Evolutionary conservation across 148 eudicot genomes (phyloP), one percentile per base, ranked within the genome.

Genomic region (Rhododendron ovatum): DNA sequence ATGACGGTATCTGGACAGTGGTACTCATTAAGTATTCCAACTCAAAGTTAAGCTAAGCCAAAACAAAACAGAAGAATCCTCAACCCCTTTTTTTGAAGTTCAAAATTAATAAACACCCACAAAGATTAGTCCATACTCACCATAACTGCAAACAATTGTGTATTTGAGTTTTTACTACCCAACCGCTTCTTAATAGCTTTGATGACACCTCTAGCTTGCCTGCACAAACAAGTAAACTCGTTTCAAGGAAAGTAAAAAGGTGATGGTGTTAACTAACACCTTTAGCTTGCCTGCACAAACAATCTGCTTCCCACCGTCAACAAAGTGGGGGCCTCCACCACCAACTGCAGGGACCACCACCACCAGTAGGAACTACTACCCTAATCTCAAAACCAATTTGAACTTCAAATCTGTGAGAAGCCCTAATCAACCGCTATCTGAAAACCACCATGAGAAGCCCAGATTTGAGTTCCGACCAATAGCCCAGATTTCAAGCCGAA

Each of bases 161-260:
- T 91, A 90, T 91, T 94, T 51, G 93, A 71, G 84, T 92, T 89
- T 91, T 94, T 97, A 89, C 95, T 94, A 80, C 92, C 92, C 92
- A 97, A 87, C 13, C 98, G 96, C 87, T 97, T 97, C 84, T 97
- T 97, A 24, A 97, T 93, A 55, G 95, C 92, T 91, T 95, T 97
- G 67, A 95, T 92, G 80, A 95, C 95, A 90, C 92, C 96, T 91
- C 88, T 94, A 37, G 98, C 98, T 88, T 93, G 96, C 94, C 98
- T 97, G 92, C 87, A 91, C 30, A 83, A 82, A 86, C 43, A 43
- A 82, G 13, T 7, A 69, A 82, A 55, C 59, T 69, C 37, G 17
- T 50, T 5, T 37, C 33, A 57, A 86, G 78, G 61, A 18, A 48
- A 17, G 2, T 10, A 81, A 13, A 73, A 73, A 33, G 35, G 45